Base-by-base conservation (phyloP, 1,139 yeast genomes). In the Taphrina sp. region DNA sequence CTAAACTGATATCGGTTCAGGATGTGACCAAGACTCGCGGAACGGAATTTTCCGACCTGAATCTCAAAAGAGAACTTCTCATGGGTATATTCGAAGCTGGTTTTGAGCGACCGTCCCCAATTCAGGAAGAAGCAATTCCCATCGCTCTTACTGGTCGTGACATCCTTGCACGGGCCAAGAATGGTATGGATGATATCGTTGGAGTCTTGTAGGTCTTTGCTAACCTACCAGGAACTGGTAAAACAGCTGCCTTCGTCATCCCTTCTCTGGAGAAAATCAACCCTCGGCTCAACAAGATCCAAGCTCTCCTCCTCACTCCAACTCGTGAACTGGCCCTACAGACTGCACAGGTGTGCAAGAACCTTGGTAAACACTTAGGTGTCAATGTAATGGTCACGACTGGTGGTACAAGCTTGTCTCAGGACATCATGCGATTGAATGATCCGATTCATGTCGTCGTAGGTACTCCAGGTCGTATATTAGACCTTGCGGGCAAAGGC, bases 51-150 rank as follows among this genome's bases (percentile, higher is more conserved):
- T 98, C 94, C 72, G 95, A 90, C 66, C 45, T 57, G 29, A 38
- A 52, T 34, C 49, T 56, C 28, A 52, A 52, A 35, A 52, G 98
- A 71, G 96, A 92, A 68, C 78, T 92, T 61, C 76, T 94, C 68
- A 94, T 92, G 98, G 98, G 98, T 33, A 92, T 92, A 64, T 92
- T 90, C 68, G 99, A 94, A 71, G 97, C 98, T 1, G 98, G 99
- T 44, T 92, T 92, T 67, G 99, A 92, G 70, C 88, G 86, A 68
- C 98, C 99, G 7, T 88, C 96, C 20, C 98, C 99, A 19, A 89
- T 92, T 67, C 99, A 92, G 73, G 97, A 92, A 74, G 98, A 90
- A 70, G 82, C 96, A 12, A 92, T 92, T 59, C 98, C 98, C 2
- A 86, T 89, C 69, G 96, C 97, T 0, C 77, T 92, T 53, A 85